Conservation (phyloP, 2,329 filamentous ascomycete species). For the Alternaria hordeiaustralica region DNA sequence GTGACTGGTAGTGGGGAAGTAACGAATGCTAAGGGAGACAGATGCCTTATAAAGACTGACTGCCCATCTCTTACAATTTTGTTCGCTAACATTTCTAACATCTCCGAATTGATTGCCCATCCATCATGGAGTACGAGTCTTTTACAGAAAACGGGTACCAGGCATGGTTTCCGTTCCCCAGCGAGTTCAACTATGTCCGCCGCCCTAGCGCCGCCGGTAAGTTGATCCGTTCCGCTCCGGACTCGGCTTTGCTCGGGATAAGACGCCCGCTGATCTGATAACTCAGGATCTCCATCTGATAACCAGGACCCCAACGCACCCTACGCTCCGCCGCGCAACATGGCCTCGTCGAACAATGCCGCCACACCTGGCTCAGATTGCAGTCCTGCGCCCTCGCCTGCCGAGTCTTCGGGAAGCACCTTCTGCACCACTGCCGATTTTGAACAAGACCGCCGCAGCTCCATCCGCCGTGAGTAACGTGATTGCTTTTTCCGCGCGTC, state of each 20-base stretch:
- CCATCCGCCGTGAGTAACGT: conserved; percentile 26
- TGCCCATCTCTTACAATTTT: not conserved
- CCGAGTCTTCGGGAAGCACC: not conserved
- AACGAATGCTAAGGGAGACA: not conserved
- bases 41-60: not conserved
- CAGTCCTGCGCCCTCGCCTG: conserved; percentile 12
- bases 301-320: conserved; percentile 19
- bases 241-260: conserved; percentile 22
- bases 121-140: not conserved
- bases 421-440: conserved; percentile 15
- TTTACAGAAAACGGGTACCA: no score
- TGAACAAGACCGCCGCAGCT: conserved; percentile 16
- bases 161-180: no score
- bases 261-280: conserved; percentile 35
- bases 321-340: conserved; percentile 16
- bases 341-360: conserved; percentile 18
- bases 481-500: conserved; percentile 11
- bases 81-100: not conserved
- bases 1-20: not conserved
- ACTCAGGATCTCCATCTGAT: conserved; percentile 25
- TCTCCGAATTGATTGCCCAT: not conserved
- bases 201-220: not conserved
- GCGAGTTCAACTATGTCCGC: not conserved
- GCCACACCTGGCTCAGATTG: conserved; percentile 13
- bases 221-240: conserved; percentile 21